Base-by-base conservation (phyloP, 352 stramenopile species). In the Discostella stelligera region DNA sequence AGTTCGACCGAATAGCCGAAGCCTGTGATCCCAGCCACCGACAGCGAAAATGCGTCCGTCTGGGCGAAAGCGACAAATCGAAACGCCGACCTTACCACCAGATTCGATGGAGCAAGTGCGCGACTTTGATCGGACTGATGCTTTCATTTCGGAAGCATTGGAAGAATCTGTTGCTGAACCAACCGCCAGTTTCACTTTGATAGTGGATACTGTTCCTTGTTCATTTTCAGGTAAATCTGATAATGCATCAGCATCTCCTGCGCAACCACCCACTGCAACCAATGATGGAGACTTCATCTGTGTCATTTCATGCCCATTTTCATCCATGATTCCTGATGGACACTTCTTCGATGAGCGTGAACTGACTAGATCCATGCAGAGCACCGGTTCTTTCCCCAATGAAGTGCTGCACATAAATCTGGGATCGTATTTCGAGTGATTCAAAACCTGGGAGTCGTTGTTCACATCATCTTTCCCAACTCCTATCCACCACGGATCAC, bases 1-100 rank as follows among this genome's bases (percentile, higher is more conserved):
- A 30, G 67, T 69, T 62, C 86, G 37, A 69, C 81, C 68, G 71
- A 89, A 89, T 25, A 92, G 56, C 25, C 87, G 79, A 30, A 88
- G 64, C 25, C 87, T 73, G 53, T 79, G 56, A 80, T 92, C 87
- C 87, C 87, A 92, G 23, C 87, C 87, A 66, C 84, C 87, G 4
- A 90, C 84, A 16, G 83, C 87, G 77, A 88, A 90, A 10, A 91
- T 49, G 18, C 83, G 79, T 48, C 74, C 82, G 74, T 90, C 84
- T 23, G 84, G 80, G 48, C 83, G 80, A 81, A 92, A 91, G 5
- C 78, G 75, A 61, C 75, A 82, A 27, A 80, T 75, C 0, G 67
- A 79, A 32, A 91, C 83, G 39, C 87, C 87, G 14, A 84, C 54
- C 62, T 89, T 92, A 8, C 84, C 82, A 56, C 69, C 70, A 8